A percentile compares a stretch with the other conserved stretches of the same genome.
Evolutionary conservation across 331 rosid species (phyloP).

Genomic region (Phaseolus coccineus): DNA sequence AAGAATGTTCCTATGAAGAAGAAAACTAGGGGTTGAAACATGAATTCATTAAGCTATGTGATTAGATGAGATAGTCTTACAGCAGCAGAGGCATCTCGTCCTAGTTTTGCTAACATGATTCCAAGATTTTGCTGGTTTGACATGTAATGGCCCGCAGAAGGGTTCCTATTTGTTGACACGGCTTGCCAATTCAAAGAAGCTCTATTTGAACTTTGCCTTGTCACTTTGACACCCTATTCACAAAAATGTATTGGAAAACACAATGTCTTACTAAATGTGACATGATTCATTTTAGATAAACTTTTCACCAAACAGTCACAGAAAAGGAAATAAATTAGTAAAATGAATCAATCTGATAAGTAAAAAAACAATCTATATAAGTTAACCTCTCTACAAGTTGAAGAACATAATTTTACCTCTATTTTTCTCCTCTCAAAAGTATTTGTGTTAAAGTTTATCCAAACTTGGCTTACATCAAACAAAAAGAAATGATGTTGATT

Average conservation of each 20-base stretch:
- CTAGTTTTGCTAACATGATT: slow-evolving; percentile 59
- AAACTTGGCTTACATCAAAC: not conserved
- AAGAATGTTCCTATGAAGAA: slow-evolving; percentile 4
- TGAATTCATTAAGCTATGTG: slow-evolving; percentile 5
- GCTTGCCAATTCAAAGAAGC: slow-evolving; percentile 62
- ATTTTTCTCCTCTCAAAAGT: not conserved
- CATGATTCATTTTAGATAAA: not conserved
- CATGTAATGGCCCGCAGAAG: slow-evolving; percentile 54
- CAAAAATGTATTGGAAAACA: not conserved
- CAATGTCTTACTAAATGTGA: not conserved
- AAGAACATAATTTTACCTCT: not conserved
- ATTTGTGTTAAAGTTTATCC: not conserved
- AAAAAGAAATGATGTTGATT: not conserved
- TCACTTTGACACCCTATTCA: slow-evolving; percentile 64
- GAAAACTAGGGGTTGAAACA: not conserved
- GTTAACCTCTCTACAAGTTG: not conserved
- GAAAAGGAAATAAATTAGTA: not conserved
- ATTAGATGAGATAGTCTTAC: slow-evolving; percentile 49
- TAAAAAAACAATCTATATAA: not conserved
- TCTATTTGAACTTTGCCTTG: slow-evolving; percentile 58
- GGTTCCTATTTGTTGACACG: slow-evolving; percentile 52
- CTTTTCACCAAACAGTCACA: not conserved
- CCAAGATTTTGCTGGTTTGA: slow-evolving; percentile 71
- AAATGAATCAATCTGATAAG: not conserved
- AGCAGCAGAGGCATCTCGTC: slow-evolving; percentile 67